phyloP scores from a whole-genome alignment of 1,284 basidiomycete genomes.

The Earliella scabrosa region DNA sequence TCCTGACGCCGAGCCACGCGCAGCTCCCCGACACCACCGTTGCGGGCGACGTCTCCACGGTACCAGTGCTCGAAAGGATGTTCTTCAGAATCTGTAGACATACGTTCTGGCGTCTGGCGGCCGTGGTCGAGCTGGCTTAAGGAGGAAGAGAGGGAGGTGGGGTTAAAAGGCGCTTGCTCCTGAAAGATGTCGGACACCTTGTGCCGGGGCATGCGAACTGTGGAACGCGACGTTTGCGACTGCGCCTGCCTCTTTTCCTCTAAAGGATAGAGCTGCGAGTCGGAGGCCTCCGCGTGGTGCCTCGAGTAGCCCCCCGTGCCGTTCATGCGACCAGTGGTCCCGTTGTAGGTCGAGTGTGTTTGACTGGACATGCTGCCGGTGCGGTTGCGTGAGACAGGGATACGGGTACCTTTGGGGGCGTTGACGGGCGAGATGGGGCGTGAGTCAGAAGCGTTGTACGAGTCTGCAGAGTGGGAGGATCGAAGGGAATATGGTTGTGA shows the following conservation, averaged over 20 bases:
- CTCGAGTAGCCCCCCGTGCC: slow-evolving; percentile 13
- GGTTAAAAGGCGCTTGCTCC: slow-evolving; percentile 42
- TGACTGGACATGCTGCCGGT: slow-evolving; percentile 49
- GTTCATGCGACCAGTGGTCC: slow-evolving; percentile 23
- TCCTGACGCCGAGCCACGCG: slow-evolving; percentile 71
- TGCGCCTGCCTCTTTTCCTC: slow-evolving; percentile 29
- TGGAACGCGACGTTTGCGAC: slow-evolving; percentile 33
- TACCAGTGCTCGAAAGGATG: slow-evolving; percentile 84
- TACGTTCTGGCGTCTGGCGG: slow-evolving; percentile 38
- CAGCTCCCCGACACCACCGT: slow-evolving; percentile 80
- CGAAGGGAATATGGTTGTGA: slow-evolving; percentile 59
- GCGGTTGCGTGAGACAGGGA: slow-evolving; percentile 49
- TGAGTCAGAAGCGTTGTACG: slow-evolving; percentile 38
- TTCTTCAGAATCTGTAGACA: slow-evolving; percentile 77
- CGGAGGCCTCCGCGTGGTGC: slow-evolving; percentile 15
- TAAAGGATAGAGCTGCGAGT: slow-evolving; percentile 30
- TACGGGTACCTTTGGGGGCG: slow-evolving; percentile 50
- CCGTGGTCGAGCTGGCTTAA: slow-evolving; percentile 27
- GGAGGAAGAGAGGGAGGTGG: slow-evolving; percentile 26
- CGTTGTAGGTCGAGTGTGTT: slow-evolving; percentile 29
- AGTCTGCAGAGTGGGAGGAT: slow-evolving; percentile 32
- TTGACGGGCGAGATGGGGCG: slow-evolving; percentile 44
- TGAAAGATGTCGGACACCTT: slow-evolving; percentile 48
- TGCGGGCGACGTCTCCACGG: slow-evolving; percentile 76
- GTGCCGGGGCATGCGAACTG: slow-evolving; percentile 34